Percentiles rank a stretch among this genome's conserved stretches.
phyloP scores from a whole-genome alignment of 2,329 filamentous ascomycete species.

The Paecilomyces fulvus region DNA sequence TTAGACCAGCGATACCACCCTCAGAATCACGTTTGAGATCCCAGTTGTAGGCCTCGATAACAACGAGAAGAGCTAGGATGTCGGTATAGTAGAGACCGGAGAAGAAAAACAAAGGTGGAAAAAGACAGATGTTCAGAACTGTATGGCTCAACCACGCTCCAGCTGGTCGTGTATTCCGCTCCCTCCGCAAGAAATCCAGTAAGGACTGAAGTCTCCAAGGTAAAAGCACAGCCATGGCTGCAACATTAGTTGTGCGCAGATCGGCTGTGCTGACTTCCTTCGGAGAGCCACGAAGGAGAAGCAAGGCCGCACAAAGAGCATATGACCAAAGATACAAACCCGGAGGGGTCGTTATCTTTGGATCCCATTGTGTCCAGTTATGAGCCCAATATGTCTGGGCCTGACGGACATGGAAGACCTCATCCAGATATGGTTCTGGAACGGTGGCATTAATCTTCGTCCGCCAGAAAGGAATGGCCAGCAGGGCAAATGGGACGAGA shows the following conservation, averaged over 20 bases:
- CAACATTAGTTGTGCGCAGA: constrained; percentile 31
- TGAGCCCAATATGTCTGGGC: constrained; percentile 77
- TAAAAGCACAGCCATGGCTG: constrained; percentile 26
- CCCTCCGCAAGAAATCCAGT: constrained; percentile 39
- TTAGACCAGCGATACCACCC: constrained; percentile 14
- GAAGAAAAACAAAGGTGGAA: constrained; percentile 93
- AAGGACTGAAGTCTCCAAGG: constrained; percentile 46
- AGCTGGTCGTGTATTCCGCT: constrained; percentile 20
- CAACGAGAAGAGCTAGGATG: constrained; percentile 67
- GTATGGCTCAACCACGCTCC: constrained; percentile 29
- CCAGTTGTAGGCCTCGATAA: constrained; percentile 59
- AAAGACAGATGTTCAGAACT: constrained; percentile 71
- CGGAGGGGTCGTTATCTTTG: constrained; percentile 94
- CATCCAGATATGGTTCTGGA: constrained; percentile 51
- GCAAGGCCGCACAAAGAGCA: constrained; percentile 22
- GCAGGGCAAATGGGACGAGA: constrained; percentile 24
- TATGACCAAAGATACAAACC: constrained; percentile 60
- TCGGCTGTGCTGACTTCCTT: constrained; percentile 23
- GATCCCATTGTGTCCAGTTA: constrained; percentile 73
- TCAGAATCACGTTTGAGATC: constrained; percentile 30
- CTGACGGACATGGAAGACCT: constrained; percentile 66
- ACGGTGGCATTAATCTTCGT: constrained; percentile 40
- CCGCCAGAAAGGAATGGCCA: constrained; percentile 34
- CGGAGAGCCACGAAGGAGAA: constrained; percentile 19
- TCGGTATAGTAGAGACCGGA: constrained; percentile 94